Conservation (phyloP, 306 rosid genomes). For the Alnus rubra region DNA sequence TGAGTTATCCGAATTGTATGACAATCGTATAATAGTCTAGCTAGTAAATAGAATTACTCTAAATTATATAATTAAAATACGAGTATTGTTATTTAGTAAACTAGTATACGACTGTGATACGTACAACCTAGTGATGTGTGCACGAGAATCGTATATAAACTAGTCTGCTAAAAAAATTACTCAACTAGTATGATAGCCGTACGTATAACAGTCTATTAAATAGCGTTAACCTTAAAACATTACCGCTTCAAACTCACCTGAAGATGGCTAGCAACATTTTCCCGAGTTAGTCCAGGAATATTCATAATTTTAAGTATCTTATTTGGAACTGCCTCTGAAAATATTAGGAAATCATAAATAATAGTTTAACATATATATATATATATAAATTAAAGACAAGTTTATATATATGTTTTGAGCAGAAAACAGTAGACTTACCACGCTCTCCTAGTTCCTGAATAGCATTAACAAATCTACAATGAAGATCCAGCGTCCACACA, state of each 20-base stretch:
- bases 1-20: too few species aligned
- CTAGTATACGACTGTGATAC: too few species aligned
- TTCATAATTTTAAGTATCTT: constrained; percentile 24
- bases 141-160: too few species aligned
- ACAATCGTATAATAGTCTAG: too few species aligned
- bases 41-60: too few species aligned
- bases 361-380: neutral
- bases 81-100: too few species aligned
- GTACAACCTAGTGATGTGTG: too few species aligned
- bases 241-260: constrained; percentile 11
- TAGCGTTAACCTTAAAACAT: too few species aligned
- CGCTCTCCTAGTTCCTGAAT: constrained; percentile 8
- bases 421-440: constrained; percentile 7
- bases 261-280: constrained; percentile 30
- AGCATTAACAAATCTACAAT: constrained; percentile 17
- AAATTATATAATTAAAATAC: too few species aligned
- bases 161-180: too few species aligned
- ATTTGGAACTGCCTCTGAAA: constrained; percentile 31
- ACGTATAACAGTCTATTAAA: too few species aligned
- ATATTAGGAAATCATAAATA: neutral
- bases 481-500: constrained; percentile 15
- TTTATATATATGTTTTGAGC: neutral
- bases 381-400: neutral
- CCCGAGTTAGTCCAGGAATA: constrained; percentile 23
- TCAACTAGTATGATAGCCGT: too few species aligned